A percentile compares a stretch with the other conserved stretches of the same genome.
Conservation (phyloP, 371 early-diverging fungal genomes). For the Lichtheimia ornata region DNA sequence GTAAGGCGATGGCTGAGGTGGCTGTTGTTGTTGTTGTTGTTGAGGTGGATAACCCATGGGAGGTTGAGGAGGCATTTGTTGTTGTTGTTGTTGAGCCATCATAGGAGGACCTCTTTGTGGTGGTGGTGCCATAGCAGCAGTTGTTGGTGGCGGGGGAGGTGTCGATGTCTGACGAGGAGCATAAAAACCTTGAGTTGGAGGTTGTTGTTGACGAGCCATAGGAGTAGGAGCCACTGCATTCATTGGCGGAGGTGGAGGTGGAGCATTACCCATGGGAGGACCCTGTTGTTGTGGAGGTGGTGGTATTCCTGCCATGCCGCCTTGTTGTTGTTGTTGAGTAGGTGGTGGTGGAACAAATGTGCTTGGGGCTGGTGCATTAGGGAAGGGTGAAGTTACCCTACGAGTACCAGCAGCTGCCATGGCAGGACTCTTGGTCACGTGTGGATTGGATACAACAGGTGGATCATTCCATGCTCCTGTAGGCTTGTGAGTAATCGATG, state of each 20-base stretch:
- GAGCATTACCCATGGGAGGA: slow-evolving; percentile 19
- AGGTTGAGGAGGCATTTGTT: slow-evolving; percentile 3
- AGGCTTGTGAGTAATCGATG: slow-evolving; percentile 32
- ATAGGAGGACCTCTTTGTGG: slow-evolving; percentile 2
- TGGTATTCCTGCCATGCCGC: too few species aligned
- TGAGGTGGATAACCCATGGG: background rate
- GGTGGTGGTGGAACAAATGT: slow-evolving; percentile 30
- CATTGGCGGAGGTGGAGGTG: slow-evolving; percentile 43
- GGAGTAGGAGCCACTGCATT: slow-evolving; percentile 32
- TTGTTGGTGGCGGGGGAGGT: slow-evolving; percentile 9
- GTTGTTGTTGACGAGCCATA: slow-evolving; percentile 19
- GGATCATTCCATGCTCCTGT: slow-evolving; percentile 65
- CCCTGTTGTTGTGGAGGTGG: slow-evolving; percentile 14
- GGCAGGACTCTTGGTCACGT: slow-evolving; percentile 29
- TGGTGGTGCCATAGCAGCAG: slow-evolving; percentile 7
- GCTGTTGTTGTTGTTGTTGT: slow-evolving; percentile 8
- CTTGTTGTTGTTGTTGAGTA: slow-evolving; percentile 17
- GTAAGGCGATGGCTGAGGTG: slow-evolving; percentile 6
- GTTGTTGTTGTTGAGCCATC: slow-evolving; percentile 1
- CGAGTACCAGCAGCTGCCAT: slow-evolving; percentile 22
- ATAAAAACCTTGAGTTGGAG: slow-evolving; percentile 4
- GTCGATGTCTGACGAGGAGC: slow-evolving; percentile 6
- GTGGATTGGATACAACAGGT: slow-evolving; percentile 35
- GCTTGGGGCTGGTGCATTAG: slow-evolving; percentile 38
- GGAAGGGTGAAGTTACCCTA: slow-evolving; percentile 51